Evolutionary conservation across 2,329 filamentous ascomycete species (phyloP), one percentile per base, ranked within the genome.

Genomic region (Colletotrichum echinochloae): DNA sequence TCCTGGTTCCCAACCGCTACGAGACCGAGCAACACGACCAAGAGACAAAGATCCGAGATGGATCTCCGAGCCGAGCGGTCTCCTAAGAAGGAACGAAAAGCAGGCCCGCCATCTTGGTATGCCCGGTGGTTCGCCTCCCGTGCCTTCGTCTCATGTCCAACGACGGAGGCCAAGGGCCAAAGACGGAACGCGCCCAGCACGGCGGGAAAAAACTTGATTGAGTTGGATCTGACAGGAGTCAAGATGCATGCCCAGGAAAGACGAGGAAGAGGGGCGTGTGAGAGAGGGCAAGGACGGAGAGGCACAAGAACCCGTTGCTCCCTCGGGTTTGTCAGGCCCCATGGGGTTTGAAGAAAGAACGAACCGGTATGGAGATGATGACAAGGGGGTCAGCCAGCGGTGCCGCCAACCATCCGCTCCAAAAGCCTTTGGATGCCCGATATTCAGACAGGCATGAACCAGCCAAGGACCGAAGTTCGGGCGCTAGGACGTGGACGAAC

Each of bases 221-320:
- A 63, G 68, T 71, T 71, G 57, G 52, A 71, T 71, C 64, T 71
- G 46, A 64, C 68, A 71, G 57, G 28, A 62, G 66, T 55, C 66
- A 60, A 54, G 51, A 62, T 59, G 52, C 55, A 16, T 41, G 52
- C 52, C 51, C 30, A 55, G n/a, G n/a, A 9, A 26, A 33, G 8
- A 49, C 16, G 35, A 39, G 14, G 37, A 60, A 49, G 39, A 61
- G 57, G 56, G 68, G 68, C 44, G 68, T 71, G 57, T 48, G 23
- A 59, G 35, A 67, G 30, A n/a, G 16, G 8, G 30, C 14, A 48
- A 11, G n/a, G 5, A 57, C 18, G 44, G 52, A 28, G 12, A 59
- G 30, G 11, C 23, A 59, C 18, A 44, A 44, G 48, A 68, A 30
- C 37, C 18, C 37, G 51, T 41, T 28, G 49, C 14, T 26, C 26